Conservation (phyloP, 2,329 filamentous ascomycete genomes). For the Fusarium citri region DNA sequence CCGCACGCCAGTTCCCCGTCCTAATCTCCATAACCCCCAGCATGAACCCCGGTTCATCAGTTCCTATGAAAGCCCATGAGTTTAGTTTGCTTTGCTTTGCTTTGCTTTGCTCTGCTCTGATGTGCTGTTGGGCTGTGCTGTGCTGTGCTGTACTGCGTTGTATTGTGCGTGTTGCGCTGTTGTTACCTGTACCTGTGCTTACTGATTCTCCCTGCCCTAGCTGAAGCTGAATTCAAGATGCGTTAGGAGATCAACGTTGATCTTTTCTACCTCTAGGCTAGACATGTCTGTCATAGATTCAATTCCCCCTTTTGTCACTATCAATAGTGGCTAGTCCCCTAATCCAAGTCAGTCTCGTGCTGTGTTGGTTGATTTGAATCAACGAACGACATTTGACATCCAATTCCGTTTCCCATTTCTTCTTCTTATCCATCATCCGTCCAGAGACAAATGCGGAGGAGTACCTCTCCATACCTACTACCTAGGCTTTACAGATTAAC, state of each 20-base stretch:
- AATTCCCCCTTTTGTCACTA: conserved; percentile 20
- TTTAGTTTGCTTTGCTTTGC: conserved; percentile 5
- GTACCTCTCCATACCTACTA: conserved; percentile 12
- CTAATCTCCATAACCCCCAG: conserved; percentile 33
- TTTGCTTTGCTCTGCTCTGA: neutral
- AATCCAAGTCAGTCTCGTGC: conserved; percentile 13
- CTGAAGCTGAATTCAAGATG: conserved; percentile 9
- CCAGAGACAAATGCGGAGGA: conserved; percentile 26
- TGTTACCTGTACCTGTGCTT: neutral
- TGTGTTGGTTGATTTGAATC: conserved; percentile 15
- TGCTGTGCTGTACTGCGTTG: neutral
- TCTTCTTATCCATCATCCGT: conserved; percentile 4
- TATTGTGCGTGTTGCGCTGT: neutral
- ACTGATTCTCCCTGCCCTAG: neutral
- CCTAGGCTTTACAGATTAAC: neutral
- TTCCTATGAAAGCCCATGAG: conserved; percentile 6
- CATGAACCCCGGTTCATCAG: conserved; percentile 14
- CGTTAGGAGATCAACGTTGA: conserved; percentile 14
- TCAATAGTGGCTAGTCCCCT: neutral
- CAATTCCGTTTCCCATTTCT: conserved; percentile 19
- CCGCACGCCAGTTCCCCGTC: conserved; percentile 37
- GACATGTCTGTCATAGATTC: conserved; percentile 22
- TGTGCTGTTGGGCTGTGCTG: neutral
- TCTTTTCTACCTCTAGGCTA: conserved; percentile 30
- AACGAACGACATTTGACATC: conserved; percentile 7